A percentile compares a stretch with the other conserved stretches of the same genome.
Conservation (phyloP, 139 green algal genomes). For the Haematococcus lacustris region DNA sequence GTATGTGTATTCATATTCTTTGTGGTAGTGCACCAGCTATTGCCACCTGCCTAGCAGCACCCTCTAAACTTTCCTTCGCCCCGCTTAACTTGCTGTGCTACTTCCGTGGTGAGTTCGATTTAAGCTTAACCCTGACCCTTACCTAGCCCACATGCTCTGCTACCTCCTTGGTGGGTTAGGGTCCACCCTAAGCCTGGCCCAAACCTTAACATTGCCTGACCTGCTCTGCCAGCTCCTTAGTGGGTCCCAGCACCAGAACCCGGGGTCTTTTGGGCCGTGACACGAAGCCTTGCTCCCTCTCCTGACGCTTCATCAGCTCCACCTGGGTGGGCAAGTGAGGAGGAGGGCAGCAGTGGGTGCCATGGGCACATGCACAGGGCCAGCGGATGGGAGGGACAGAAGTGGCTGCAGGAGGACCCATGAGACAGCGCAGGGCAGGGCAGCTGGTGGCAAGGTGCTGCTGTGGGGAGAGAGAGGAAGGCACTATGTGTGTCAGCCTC, state of each 20-base stretch:
- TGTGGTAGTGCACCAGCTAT: neutral
- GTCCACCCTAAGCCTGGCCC: neutral
- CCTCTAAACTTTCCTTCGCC: neutral
- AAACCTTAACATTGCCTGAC: slow-evolving; percentile 8
- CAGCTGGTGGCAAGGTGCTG: neutral
- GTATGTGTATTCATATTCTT: too few relatives aligned
- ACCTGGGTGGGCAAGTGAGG: slow-evolving; percentile 31
- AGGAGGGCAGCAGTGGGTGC: neutral
- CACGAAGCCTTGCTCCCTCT: slow-evolving; percentile 41
- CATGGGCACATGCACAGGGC: neutral
- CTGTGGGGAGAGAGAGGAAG: neutral
- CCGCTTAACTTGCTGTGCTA: neutral
- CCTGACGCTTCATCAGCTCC: slow-evolving; percentile 57
- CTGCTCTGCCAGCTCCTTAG: slow-evolving; percentile 87
- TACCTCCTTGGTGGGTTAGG: too few relatives aligned
- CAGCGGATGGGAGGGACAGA: neutral
- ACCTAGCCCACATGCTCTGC: neutral
- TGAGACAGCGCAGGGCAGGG: too few relatives aligned
- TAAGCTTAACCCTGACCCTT: neutral
- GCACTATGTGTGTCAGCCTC: too few relatives aligned
- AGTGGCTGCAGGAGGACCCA: too few relatives aligned
- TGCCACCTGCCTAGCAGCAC: neutral
- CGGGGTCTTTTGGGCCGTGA: slow-evolving; percentile 60
- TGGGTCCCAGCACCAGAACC: slow-evolving; percentile 78
- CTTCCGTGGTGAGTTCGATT: neutral